Percentiles rank a stretch among this genome's conserved stretches.
Conservation (phyloP, 179 eudicot genomes). For the Beta macrorhiza region DNA sequence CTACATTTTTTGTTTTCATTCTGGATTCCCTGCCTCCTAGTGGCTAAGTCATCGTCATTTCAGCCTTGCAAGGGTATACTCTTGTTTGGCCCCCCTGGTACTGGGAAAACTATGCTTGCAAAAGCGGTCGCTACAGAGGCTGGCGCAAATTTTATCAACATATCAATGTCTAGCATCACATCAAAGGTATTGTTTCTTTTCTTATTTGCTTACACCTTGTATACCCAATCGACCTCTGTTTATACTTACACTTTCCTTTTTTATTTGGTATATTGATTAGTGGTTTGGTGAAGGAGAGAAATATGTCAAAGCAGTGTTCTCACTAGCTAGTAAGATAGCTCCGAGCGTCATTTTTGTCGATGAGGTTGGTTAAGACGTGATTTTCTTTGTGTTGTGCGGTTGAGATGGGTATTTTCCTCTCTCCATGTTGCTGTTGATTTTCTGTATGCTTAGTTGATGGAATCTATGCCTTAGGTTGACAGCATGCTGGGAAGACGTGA, state of each 20-base stretch:
- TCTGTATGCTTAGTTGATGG: not conserved
- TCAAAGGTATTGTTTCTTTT: conserved; percentile 54
- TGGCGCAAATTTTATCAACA: conserved; percentile 93
- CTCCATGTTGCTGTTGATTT: not conserved
- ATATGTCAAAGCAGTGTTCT: conserved; percentile 91
- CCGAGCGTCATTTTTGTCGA: conserved; percentile 95
- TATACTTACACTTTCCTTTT: conserved; percentile 7
- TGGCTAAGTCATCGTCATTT: conserved; percentile 16
- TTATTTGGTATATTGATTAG: conserved; percentile 36
- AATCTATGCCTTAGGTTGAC: conserved; percentile 55
- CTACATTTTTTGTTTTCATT: not conserved
- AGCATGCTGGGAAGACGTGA: conserved; percentile 98
- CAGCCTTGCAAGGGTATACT: conserved; percentile 97
- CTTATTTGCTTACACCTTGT: conserved; percentile 6
- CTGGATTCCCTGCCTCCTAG: not conserved
- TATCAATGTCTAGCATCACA: conserved; percentile 90
- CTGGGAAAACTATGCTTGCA: conserved; percentile 98
- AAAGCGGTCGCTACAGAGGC: conserved; percentile 98
- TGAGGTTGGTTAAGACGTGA: conserved; percentile 55
- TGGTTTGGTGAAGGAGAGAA: conserved; percentile 99
- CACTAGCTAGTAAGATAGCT: conserved; percentile 87
- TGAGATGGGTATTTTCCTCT: not conserved
- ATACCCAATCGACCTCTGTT: not conserved
- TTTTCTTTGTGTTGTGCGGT: not conserved
- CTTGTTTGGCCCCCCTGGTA: conserved; percentile 94